Conservation (phyloP, 2,329 filamentous ascomycete genomes). For the Cladophialophora bantiana region DNA sequence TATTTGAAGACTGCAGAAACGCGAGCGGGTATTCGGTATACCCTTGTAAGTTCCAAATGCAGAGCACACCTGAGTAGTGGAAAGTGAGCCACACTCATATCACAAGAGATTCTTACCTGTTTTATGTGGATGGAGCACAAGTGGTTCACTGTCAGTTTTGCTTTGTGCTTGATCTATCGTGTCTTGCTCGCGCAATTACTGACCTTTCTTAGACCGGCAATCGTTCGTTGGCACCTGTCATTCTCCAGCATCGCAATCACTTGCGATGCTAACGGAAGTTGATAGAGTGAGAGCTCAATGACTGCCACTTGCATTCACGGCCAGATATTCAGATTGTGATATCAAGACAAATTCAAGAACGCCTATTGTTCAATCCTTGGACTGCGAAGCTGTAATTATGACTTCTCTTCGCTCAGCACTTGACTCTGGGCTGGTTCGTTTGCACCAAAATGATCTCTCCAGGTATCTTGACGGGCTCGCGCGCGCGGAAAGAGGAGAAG, state of each 20-base stretch:
- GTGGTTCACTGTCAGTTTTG: neutral
- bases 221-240: neutral
- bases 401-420: neutral
- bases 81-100: neutral
- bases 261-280: neutral
- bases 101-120: neutral
- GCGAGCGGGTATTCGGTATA: neutral
- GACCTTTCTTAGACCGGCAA: neutral
- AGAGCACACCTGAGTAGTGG: neutral
- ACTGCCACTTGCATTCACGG: neutral
- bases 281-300: no score
- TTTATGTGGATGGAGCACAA: neutral
- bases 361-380: neutral
- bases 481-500: neutral
- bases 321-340: neutral
- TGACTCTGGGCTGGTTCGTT: neutral
- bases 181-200: neutral
- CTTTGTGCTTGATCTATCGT: neutral
- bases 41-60: neutral
- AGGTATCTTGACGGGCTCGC: neutral
- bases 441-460: neutral
- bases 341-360: neutral
- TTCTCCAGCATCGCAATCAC: neutral
- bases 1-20: neutral
- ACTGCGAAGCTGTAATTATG: no score